phyloP scores from a whole-genome alignment of 2,329 filamentous ascomycete species.

The Didymella exigua region DNA sequence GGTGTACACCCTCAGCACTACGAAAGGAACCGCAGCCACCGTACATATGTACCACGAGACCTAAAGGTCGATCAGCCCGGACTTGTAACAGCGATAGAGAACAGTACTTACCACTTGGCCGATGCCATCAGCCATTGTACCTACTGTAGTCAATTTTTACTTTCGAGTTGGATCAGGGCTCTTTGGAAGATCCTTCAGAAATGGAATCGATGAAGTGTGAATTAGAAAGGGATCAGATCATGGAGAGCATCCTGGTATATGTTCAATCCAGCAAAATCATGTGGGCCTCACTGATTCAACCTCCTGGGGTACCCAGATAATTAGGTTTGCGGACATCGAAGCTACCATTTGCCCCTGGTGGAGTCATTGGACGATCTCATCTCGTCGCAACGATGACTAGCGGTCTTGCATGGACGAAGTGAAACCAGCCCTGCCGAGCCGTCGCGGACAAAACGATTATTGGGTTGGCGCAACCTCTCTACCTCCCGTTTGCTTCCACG shows the following conservation, averaged over 20 bases:
- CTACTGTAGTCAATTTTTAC: slow-evolving; percentile 9
- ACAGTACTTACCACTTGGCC: slow-evolving; percentile 32
- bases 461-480: neutral
- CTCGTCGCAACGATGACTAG: slow-evolving; percentile 3
- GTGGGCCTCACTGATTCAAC: neutral
- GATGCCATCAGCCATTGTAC: slow-evolving; percentile 9
- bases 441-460: slow-evolving; percentile 3
- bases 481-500: neutral
- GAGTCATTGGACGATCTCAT: neutral
- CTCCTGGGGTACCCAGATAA: neutral
- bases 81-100: neutral
- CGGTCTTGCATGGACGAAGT: slow-evolving; percentile 8
- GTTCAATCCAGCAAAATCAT: neutral
- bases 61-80: slow-evolving; percentile 17
- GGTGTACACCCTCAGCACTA: slow-evolving; percentile 36
- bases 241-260: slow-evolving; percentile 3
- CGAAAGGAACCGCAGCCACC: slow-evolving; percentile 33
- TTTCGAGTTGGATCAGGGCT: neutral
- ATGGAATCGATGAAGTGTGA: neutral
- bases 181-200: neutral
- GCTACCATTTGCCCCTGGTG: neutral
- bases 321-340: neutral
- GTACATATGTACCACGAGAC: slow-evolving; percentile 17
- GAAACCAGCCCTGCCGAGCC: slow-evolving; percentile 9
- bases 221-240: neutral